Base-by-base conservation (phyloP, 768 basidiomycete genomes). In the Russula sp. region DNA sequence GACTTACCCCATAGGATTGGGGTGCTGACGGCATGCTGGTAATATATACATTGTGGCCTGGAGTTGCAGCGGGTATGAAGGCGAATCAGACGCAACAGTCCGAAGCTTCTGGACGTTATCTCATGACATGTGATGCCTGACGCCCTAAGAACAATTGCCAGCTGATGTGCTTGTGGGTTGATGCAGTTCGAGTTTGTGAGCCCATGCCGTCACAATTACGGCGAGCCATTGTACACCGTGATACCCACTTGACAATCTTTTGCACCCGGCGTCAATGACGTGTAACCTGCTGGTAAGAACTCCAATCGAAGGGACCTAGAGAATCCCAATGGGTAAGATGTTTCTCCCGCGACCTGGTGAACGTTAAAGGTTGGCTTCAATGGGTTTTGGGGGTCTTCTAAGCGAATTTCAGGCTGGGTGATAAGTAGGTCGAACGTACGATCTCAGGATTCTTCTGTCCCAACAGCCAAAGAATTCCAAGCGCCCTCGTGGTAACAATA, bases 331-430 rank as follows among this genome's bases (percentile, higher is more conserved):
- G 20, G 28, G 28, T 11, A 40, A 30, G 49, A 30, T 20, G 5
- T 30, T 24, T n/a, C 38, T 34, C 30, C 51, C 50, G 46, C 22
- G 34, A n/a, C 36, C 57, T 82, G 80, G 70, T 83, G 22, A 82
- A 80, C 5, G 81, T 83, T 14, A 22, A n/a, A 8, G 22, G 24
- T 56, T 4, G 54, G 30, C 48, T 13, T 49, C 10, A 18, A 24
- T 49, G 24, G 13, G 48, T 22, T 22, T 26, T 26, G 13, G 22
- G n/a, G n/a, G n/a, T n/a, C n/a, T n/a, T n/a, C n/a, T 11, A 48
- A 22, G 46, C n/a, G 9, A 48, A 48, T 22, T 48, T 48, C 46
- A 48, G 46, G n/a, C n/a, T 22, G 22, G 46, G 20, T 44, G 44
- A 44, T 44, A 44, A 44, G 20, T 44, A n/a, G 44, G 44, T n/a